Evolutionary conservation across 495 filamentous ascomycete species (phyloP).

Genomic region (Daldinia loculata): DNA sequence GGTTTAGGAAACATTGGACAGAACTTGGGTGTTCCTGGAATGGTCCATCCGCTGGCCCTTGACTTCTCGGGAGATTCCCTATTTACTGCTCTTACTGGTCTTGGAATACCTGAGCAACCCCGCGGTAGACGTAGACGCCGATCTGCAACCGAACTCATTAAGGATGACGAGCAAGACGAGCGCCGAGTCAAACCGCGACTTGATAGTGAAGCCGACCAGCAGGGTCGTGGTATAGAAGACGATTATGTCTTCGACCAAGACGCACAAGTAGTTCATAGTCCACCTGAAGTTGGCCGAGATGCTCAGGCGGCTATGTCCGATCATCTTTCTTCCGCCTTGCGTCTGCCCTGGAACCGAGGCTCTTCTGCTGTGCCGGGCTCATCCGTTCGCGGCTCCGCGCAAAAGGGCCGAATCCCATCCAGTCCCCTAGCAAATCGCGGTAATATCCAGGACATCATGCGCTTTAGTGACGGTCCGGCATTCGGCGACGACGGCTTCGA

Average conservation of each 20-base stretch:
- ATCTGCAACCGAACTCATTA: conserved; percentile 37
- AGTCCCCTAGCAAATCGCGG: conserved; percentile 52
- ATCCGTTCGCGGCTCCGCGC: conserved; percentile 47
- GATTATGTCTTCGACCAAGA: conserved; percentile 40
- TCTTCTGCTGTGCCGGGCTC: conserved; percentile 55
- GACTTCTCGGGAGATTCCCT: conserved; percentile 51
- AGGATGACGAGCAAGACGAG: conserved; percentile 30
- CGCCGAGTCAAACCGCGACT: conserved; percentile 44
- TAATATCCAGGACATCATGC: conserved; percentile 48
- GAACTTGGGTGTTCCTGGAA: conserved; percentile 36
- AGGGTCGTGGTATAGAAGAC: conserved; percentile 28
- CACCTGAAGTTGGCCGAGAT: conserved; percentile 52
- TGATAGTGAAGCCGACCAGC: conserved; percentile 24
- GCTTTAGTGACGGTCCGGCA: conserved; percentile 51
- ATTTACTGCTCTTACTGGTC: conserved; percentile 42
- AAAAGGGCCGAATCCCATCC: conserved; percentile 48
- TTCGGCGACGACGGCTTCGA: conserved; percentile 33
- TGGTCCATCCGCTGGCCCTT: conserved; percentile 49
- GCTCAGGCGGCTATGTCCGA: conserved; percentile 50
- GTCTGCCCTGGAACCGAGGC: conserved; percentile 55
- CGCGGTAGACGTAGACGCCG: conserved; percentile 42
- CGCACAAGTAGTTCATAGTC: conserved; percentile 20
- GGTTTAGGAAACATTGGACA: conserved; percentile 53
- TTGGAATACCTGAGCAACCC: conserved; percentile 17
- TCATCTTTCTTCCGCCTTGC: conserved; percentile 49